These are phyloP conservation scores for Chrysanthemum makinoi DNA, from an alignment of 129 eudicot species.

Conservation along the genomic window DNA sequence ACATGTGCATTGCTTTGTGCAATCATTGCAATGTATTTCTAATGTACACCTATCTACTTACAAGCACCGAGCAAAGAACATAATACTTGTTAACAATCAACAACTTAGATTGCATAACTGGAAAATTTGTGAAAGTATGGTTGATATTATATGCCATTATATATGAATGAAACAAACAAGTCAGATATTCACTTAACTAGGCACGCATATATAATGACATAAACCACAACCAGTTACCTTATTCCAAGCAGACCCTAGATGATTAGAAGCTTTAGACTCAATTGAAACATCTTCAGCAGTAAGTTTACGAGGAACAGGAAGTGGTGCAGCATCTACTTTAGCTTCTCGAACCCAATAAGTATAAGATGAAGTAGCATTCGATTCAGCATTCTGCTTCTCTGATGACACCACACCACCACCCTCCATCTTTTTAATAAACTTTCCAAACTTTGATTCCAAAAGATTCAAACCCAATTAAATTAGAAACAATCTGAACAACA, in stretches of 20 bases:
- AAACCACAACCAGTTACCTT: conserved; percentile 31
- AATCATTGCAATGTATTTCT: no score
- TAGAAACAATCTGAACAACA: conserved; percentile 5
- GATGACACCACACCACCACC: conserved; percentile 56
- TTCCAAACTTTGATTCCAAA: conserved; percentile 1
- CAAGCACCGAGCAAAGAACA: no score
- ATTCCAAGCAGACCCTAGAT: conserved; percentile 99
- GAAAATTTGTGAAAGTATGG: no score
- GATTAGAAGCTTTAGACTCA: conserved; percentile 44
- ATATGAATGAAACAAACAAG: not conserved
- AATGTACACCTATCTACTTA: no score
- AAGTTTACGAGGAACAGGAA: conserved; percentile 80
- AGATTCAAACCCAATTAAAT: not conserved
- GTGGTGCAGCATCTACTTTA: conserved; percentile 80
- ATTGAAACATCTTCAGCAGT: conserved; percentile 41
- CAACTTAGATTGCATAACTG: no score
- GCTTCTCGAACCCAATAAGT: conserved; percentile 81
- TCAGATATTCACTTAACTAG: not conserved
- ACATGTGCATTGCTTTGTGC: no score
- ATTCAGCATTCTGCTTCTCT: conserved; percentile 45
- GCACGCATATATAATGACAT: not conserved
- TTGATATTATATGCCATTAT: not conserved
- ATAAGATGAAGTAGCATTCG: conserved; percentile 50
- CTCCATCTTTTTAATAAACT: conserved; percentile 27
- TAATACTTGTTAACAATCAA: no score